These are phyloP conservation scores for Kwoniella pini DNA, from an alignment of 768 basidiomycete species.

Conservation along the genomic window DNA sequence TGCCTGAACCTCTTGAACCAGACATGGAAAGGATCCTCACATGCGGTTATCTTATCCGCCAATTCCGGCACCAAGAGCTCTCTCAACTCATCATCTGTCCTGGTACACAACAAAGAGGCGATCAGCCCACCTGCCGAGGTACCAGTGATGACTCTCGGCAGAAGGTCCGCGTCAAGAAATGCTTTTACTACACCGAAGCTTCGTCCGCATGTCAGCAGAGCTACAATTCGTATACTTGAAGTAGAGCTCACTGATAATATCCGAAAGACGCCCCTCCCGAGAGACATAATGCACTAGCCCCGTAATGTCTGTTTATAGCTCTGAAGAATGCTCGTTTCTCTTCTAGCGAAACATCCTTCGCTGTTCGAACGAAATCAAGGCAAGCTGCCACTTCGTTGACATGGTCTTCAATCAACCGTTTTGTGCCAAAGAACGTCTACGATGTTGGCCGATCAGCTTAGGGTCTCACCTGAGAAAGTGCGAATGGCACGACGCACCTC, in stretches of 20 bases:
- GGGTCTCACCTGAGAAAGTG: background rate
- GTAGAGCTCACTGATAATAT: slow-evolving; percentile 66
- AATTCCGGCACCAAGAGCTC: slow-evolving; percentile 75
- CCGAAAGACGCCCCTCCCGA: slow-evolving; percentile 96
- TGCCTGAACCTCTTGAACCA: slow-evolving; percentile 65
- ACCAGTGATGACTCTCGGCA: slow-evolving; percentile 91
- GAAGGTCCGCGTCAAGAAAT: slow-evolving; percentile 77
- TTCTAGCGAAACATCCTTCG: slow-evolving; percentile 71
- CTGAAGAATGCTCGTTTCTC: slow-evolving; percentile 94
- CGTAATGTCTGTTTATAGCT: slow-evolving; percentile 82
- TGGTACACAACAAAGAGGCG: slow-evolving; percentile 72
- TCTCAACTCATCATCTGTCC: slow-evolving; percentile 83
- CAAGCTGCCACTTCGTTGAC: slow-evolving; percentile 74
- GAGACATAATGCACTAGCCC: slow-evolving; percentile 86
- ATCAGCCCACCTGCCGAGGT: slow-evolving; percentile 87
- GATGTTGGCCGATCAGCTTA: slow-evolving; percentile 23
- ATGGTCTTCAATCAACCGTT: slow-evolving; percentile 86
- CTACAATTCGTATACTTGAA: background rate
- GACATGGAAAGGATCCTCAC: slow-evolving; percentile 59
- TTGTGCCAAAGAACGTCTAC: slow-evolving; percentile 89
- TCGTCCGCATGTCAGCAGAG: slow-evolving; percentile 59
- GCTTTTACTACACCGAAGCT: slow-evolving; percentile 84
- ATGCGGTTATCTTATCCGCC: slow-evolving; percentile 69
- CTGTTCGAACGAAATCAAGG: slow-evolving; percentile 72
- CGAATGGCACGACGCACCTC: slow-evolving; percentile 61